Base-by-base conservation (phyloP, 2,329 filamentous ascomycete genomes). In the Ophiocordyceps australis region DNA sequence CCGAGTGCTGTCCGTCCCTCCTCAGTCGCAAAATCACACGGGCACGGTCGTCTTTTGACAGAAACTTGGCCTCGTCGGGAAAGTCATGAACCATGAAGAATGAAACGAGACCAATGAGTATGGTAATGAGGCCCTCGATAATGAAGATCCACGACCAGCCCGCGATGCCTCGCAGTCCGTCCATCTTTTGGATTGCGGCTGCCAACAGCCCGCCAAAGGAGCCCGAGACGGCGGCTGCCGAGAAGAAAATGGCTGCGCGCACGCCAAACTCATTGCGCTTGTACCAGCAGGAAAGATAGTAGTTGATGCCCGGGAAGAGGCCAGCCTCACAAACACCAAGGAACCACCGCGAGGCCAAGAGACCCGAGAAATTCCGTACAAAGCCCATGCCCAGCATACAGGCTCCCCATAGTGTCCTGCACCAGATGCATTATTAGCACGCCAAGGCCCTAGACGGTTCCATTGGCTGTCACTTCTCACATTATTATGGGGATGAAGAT, bases 71-170 rank as follows among this genome's bases (percentile, higher is more conserved):
- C 30, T 78, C 62, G 33, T 77, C 74, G 0, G 82, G 82, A 42
- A 83, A 91, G 43, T 92, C 79, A 34, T 81, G 69, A 2, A 91
- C 77, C 54, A 78, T 68, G 71, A 73, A 85, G 50, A 76, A 83
- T 2, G 69, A 77, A 1, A 57, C 47, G 5, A 78, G 35, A 3
- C 75, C 80, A 14, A 82, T 59, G 2, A 81, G 2, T 2, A 83
- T 58, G 0, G 80, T 85, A 1, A 69, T 56, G 2, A 78, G 52
- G 5, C 80, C 80, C 49, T 80, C 73, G 16, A 78, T 52, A 31
- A 79, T 67, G 38, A 74, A 74, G 29, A 74, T 73, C 71, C 64
- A 75, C 1, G 58, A 57, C 66, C 69, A 75, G 13, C 68, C 69
- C 5, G 54, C 43, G 15, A 59, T 50, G 2, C 59, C 59, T 3